Evolutionary conservation across 2,329 filamentous ascomycete genomes (phyloP).

Genomic region (Colletotrichum costaricense): DNA sequence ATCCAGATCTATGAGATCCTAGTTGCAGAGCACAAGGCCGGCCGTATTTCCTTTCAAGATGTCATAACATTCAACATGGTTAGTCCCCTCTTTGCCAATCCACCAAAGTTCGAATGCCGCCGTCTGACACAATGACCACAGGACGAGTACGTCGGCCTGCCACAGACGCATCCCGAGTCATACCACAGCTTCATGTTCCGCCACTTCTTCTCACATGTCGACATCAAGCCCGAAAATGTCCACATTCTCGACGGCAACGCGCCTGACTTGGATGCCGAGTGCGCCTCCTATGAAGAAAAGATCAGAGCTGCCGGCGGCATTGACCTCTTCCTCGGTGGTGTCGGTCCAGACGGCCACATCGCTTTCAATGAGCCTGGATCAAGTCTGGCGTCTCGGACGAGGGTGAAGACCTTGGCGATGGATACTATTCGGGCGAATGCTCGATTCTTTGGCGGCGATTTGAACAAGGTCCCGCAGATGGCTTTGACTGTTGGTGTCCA

Average conservation of each 20-base stretch:
- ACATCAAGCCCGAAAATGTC: constrained; percentile 76
- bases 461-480: constrained; percentile 38
- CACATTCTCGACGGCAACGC: constrained; percentile 82
- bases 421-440: constrained; percentile 83
- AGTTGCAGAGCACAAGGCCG: constrained; percentile 70
- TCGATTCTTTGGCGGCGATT: constrained; percentile 60
- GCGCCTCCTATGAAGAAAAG: constrained; percentile 77
- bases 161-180: constrained; percentile 79
- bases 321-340: constrained; percentile 81
- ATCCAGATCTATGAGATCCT: constrained; percentile 60
- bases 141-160: constrained; percentile 81
- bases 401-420: constrained; percentile 82
- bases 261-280: constrained; percentile 75
- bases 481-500: constrained; percentile 49
- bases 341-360: constrained; percentile 82
- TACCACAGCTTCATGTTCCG: constrained; percentile 89
- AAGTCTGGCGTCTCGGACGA: constrained; percentile 74
- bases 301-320: constrained; percentile 78
- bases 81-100: background rate
- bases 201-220: constrained; percentile 81
- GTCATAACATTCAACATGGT: constrained; percentile 85
- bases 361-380: constrained; percentile 86
- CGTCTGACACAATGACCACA: constrained; percentile 44
- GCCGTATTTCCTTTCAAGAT: constrained; percentile 61
- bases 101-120: background rate